Evolutionary conservation across 768 basidiomycete species (phyloP), one percentile per base, ranked within the genome.

Genomic region (Podaxis sp.): DNA sequence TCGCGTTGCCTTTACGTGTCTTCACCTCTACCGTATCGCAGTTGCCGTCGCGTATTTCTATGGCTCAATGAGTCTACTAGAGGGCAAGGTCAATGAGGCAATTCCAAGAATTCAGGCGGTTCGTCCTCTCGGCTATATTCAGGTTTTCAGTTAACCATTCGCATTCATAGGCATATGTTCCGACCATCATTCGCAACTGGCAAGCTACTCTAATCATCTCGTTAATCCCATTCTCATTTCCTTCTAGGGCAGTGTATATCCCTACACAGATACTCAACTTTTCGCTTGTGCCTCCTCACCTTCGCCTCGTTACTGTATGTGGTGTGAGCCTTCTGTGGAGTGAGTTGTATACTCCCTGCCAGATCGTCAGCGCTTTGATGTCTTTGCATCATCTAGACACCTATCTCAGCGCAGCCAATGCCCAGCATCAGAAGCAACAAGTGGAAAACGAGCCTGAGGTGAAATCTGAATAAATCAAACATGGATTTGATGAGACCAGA

Each of bases 251-350:
- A 2, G 88, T 92, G 5, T 92, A 86, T 70, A 78, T 87, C 35
- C 91, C 91, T 0, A 82, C 89, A 0, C 91, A 94, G 70, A 67
- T 87, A 57, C 77, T 91, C 76, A 94, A 94, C 73, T 94, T 93
- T 67, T 75, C 84, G 7, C 21, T 93, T 35, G 82, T 92, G 0
- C 92, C 92, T 1, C 85, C 82, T 3, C 91, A 93, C 65, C 73
- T 92, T 37, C 85, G 91, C 38, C 87, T 93, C 56, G 79, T 88
- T 18, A 77, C 88, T 18, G 84, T 94, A 23, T 82, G 90, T 66
- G 81, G 89, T 10, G 89, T 93, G 55, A 88, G 87, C 67, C 78
- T 92, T 62, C 89, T 89, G 75, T 91, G 89, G 90, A 92, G 90
- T 92, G 69, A 50, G 88, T 61, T 55, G n/a, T 35, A 10, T 62